Conservation (phyloP, 495 filamentous ascomycete genomes). For the Tirmania nivea region DNA sequence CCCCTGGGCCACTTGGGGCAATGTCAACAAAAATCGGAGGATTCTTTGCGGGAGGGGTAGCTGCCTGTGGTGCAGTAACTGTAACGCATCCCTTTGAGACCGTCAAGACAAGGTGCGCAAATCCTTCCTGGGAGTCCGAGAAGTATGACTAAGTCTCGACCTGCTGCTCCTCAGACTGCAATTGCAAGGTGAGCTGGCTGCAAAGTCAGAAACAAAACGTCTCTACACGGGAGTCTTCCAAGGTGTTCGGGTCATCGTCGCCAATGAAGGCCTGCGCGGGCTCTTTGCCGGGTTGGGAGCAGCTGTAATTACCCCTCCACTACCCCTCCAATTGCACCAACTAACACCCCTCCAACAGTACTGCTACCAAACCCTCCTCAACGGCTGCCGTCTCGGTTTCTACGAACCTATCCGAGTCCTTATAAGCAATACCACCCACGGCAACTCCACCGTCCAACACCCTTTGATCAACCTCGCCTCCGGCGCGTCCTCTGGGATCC, state of each 20-base stretch:
- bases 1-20: no score
- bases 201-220: conserved; percentile 57
- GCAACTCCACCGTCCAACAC: conserved; percentile 51
- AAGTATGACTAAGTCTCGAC: conserved; percentile 1
- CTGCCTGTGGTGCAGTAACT: conserved; percentile 90
- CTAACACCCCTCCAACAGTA: conserved; percentile 31
- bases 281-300: conserved; percentile 76
- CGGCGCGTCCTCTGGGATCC: conserved; percentile 66
- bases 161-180: conserved; percentile 42
- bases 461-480: conserved; percentile 80
- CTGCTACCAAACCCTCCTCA: conserved; percentile 89
- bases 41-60: conserved; percentile 89
- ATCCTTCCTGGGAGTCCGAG: background rate
- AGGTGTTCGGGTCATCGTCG: conserved; percentile 70
- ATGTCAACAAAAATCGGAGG: conserved; percentile 24
- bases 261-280: conserved; percentile 72
- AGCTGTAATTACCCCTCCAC: conserved; percentile 33
- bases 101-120: conserved; percentile 73
- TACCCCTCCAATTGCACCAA: background rate
- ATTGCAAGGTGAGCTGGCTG: conserved; percentile 85
- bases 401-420: conserved; percentile 76
- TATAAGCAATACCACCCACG: conserved; percentile 38
- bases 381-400: conserved; percentile 90
- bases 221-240: conserved; percentile 87
- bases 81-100: conserved; percentile 98